Evolutionary conservation across 164 flowering plant species (phyloP).

Genomic region (Cinnamomum chago): DNA sequence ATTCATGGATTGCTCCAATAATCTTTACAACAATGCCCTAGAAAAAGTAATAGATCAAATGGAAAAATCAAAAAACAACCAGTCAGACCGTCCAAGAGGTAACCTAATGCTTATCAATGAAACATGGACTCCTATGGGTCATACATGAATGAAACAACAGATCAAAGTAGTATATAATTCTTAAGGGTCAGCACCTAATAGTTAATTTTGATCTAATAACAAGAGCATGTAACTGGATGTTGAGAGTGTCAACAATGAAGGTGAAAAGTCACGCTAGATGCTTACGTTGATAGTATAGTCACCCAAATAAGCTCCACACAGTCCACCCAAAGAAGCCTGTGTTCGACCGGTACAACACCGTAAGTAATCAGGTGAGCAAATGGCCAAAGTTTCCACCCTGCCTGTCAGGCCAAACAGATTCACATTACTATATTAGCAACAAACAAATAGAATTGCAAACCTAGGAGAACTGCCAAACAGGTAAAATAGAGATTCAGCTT

Average conservation of each 20-base stretch:
- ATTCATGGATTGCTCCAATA: too few relatives aligned
- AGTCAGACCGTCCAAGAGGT: too few relatives aligned
- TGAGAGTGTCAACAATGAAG: neutral
- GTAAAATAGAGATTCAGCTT: neutral
- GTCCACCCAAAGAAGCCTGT: constrained; percentile 98
- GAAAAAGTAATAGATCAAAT: too few relatives aligned
- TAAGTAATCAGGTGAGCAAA: constrained; percentile 94
- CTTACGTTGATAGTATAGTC: constrained; percentile 93
- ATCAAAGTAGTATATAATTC: neutral
- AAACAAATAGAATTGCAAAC: neutral
- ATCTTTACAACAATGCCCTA: too few relatives aligned
- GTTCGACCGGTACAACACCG: constrained; percentile 85
- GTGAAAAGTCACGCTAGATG: neutral
- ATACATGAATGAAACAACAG: neutral
- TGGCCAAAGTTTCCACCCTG: constrained; percentile 99
- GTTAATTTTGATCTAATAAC: neutral
- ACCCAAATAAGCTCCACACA: constrained; percentile 97
- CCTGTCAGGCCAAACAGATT: constrained; percentile 44
- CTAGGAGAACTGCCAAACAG: neutral
- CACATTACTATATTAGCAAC: neutral
- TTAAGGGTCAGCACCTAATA: too few relatives aligned
- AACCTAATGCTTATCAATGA: neutral
- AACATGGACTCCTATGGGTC: neutral
- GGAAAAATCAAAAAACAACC: too few relatives aligned
- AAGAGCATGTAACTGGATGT: neutral